Evolutionary conservation across 306 rosid genomes (phyloP), one percentile per base, ranked within the genome.

Genomic region (Rosa chinensis): DNA sequence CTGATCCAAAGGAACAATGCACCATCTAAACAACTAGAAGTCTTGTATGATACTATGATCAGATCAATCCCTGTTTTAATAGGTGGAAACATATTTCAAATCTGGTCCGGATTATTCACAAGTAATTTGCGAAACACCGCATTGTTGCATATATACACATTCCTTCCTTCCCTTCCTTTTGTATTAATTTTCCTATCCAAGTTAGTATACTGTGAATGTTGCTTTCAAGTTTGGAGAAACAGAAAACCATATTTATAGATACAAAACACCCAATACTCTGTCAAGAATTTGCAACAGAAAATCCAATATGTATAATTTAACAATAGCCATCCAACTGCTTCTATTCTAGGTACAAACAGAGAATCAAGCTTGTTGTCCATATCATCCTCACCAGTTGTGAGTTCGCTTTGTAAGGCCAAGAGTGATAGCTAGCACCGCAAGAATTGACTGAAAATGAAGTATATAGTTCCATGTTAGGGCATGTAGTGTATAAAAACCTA

Each of bases 381-480:
- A 13, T 28, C 20, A 81, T 74, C 78, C 49, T 86, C 73, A 79
- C 88, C 96, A 83, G 39, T 25, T 58, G 42, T 74, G 75, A 79
- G 68, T 48, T 73, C 85, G 78, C 17, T 81, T 84, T 2, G 92
- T 73, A 50, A 82, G 35, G 21, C 93, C 92, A 78, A 89, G 69
- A 39, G 86, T 80, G 76, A 93, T 3, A 56, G 89, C 92, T 7
- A 93, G 25, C 72, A 75, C 3, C 25, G 81, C 87, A n/a, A 93
- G 74, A 39, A 86, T 40, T n/a, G 98, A 55, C 97, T 93, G 95
- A 61, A 82, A 55, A 42, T 6, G 12, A 18, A 4, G 74, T 28
- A 80, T 6, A 52, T 42, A 17, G 56, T 43, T 70, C 10, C 14
- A 81, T 75, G 61, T 77, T 62, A 82, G 71, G 45, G 83, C 4